These are phyloP conservation scores for Fistulinella prunicolor DNA, from an alignment of 768 basidiomycete species.

Conservation along the genomic window DNA sequence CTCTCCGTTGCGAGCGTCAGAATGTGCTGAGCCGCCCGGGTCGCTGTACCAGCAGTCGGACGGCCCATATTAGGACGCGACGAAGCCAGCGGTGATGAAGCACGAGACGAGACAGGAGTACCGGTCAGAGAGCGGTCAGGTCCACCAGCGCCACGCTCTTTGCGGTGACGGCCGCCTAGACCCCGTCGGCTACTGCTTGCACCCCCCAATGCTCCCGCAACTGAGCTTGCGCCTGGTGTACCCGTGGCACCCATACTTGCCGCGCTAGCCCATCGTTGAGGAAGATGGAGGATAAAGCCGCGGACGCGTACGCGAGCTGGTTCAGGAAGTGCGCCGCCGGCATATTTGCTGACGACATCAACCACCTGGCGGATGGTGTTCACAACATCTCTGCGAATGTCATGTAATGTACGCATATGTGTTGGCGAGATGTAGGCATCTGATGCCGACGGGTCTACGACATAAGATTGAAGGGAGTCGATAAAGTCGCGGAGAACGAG, in stretches of 20 bases:
- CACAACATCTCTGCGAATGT: slow-evolving; percentile 80
- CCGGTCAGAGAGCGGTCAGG: slow-evolving; percentile 30
- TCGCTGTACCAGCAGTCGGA: slow-evolving; percentile 53
- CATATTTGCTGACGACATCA: slow-evolving; percentile 80
- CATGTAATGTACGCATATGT: slow-evolving; percentile 65
- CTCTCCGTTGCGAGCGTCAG: slow-evolving; percentile 86
- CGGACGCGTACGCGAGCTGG: slow-evolving; percentile 73
- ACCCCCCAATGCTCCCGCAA: slow-evolving; percentile 32
- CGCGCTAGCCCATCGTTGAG: slow-evolving; percentile 69
- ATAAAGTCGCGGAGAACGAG: slow-evolving; percentile 82
- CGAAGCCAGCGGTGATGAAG: slow-evolving; percentile 32
- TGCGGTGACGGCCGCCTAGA: slow-evolving; percentile 23
- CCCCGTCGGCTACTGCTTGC: slow-evolving; percentile 17
- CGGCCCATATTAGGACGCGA: slow-evolving; percentile 20
- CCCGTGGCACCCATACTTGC: slow-evolving; percentile 26
- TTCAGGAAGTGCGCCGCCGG: slow-evolving; percentile 83
- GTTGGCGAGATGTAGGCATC: slow-evolving; percentile 40
- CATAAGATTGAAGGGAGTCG: slow-evolving; percentile 52
- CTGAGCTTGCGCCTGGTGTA: slow-evolving; percentile 34
- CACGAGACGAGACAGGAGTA: slow-evolving; percentile 36
- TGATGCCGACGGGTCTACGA: slow-evolving; percentile 22
- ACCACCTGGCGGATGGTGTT: slow-evolving; percentile 87
- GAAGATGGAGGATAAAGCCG: slow-evolving; percentile 75
- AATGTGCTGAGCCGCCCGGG: slow-evolving; percentile 75
- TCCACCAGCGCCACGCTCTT: slow-evolving; percentile 40